Conservation (phyloP, 768 basidiomycete genomes). For the Thelephora ganbajun region DNA sequence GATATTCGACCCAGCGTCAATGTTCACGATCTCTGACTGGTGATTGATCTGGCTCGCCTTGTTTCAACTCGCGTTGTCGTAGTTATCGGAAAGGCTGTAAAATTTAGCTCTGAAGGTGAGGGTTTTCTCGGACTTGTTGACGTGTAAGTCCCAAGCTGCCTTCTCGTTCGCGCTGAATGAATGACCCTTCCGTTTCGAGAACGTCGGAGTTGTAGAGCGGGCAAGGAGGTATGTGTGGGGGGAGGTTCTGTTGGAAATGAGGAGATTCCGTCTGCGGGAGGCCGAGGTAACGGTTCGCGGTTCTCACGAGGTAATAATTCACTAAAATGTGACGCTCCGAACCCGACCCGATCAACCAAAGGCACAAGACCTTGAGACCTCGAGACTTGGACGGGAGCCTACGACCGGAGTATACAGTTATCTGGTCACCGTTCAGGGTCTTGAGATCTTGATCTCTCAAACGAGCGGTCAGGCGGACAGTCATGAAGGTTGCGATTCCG, state of each 20-base stretch:
- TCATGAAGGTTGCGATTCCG: constrained; percentile 35
- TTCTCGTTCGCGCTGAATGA: constrained; percentile 22
- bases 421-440: constrained; percentile 27
- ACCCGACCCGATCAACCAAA: constrained; percentile 72
- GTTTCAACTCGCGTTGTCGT: constrained; percentile 46
- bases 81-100: constrained; percentile 45
- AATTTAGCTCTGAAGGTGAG: constrained; percentile 48
- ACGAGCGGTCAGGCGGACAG: constrained; percentile 35
- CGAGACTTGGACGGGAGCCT: constrained; percentile 61
- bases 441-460: constrained; percentile 63
- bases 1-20: constrained; percentile 33
- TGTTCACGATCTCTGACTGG: constrained; percentile 41
- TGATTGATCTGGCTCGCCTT: constrained; percentile 30
- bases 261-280: constrained; percentile 64
- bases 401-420: constrained; percentile 49
- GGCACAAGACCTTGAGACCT: too few relatives aligned
- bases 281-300: constrained; percentile 55
- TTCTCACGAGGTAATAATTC: constrained; percentile 51
- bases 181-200: constrained; percentile 39
- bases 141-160: constrained; percentile 43
- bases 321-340: constrained; percentile 63
- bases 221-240: constrained; percentile 46
- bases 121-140: constrained; percentile 38
- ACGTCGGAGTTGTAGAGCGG: too few relatives aligned
- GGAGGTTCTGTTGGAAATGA: constrained; percentile 50